Base-by-base conservation (phyloP, 2,329 filamentous ascomycete species). In the Colletotrichum paranaense region DNA sequence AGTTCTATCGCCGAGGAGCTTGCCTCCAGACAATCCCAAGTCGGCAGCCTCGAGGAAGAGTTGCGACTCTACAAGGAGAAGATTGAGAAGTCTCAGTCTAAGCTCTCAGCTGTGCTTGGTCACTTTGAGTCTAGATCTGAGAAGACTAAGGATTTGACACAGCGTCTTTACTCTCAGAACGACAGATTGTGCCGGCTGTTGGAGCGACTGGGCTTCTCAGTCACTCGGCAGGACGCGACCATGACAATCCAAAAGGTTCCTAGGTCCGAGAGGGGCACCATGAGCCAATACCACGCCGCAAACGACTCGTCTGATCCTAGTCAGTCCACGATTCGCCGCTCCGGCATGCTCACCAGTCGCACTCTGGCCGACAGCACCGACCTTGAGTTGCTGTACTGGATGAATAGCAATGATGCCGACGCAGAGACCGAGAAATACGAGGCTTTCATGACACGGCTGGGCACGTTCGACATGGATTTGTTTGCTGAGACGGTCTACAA, bases 401-500 rank as follows among this genome's bases (percentile, higher is more conserved):
- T 95, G 82, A 90, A 94, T 76, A 90, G 90, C 56, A 86, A 89
- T 4, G 92, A 92, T 74, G 80, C 86, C 1, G 88, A 92, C 24
- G 86, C 89, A 11, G 95, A 98, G 81, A 87, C 91, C 5, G 86
- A 91, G 58, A 93, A 92, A 76, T 99, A 95, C 79, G 86, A 91
- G 19, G 88, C 91, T 1, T 98, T 95, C 79, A 86, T 98, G 75
- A 87, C 90, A 46, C 91, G 91, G 4, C 85, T 98, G 22, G 91
- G 93, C 22, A 89, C 90, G 32, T 97, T 99, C 79, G 94, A 97
- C 79, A 88, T 96, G 60, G 94, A 98, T 74, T 88, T 90, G 3
- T 97, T 98, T 78, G 91, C 92, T 59, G 96, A 98, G 72, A 92
- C 94, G 0, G 88, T 99, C 30, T 93, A 94, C 75, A 97, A 96